Conservation (phyloP, 2,329 filamentous ascomycete species). For the Pseudohalonectria lignicola region DNA sequence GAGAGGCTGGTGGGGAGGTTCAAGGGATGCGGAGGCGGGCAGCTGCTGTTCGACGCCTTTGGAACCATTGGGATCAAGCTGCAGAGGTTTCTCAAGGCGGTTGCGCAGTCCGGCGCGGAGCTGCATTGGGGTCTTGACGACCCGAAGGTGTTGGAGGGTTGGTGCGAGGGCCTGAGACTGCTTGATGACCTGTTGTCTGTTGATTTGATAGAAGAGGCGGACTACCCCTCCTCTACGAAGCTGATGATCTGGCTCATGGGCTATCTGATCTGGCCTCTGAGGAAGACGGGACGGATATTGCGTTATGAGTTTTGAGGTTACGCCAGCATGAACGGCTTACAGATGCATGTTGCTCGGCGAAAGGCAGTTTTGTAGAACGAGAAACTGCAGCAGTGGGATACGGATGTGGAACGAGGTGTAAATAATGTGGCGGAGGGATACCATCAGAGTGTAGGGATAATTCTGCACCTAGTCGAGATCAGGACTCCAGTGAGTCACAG, state of each 20-base stretch:
- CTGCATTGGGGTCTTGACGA: neutral
- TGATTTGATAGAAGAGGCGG: neutral
- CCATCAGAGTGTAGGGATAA: too few species aligned
- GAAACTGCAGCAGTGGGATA: too few species aligned
- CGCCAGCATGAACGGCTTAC: too few species aligned
- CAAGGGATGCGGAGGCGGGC: slow-evolving; percentile 2
- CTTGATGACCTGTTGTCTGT: neutral
- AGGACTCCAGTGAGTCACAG: too few species aligned
- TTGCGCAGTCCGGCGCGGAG: neutral
- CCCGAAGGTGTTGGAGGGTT: neutral
- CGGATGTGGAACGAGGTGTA: too few species aligned
- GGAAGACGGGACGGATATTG: neutral
- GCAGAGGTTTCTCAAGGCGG: neutral
- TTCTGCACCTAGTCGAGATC: too few species aligned
- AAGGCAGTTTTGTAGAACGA: too few species aligned
- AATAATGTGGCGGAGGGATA: too few species aligned
- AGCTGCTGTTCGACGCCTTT: slow-evolving; percentile 2
- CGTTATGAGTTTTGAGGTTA: neutral
- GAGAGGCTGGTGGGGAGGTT: slow-evolving; percentile 1
- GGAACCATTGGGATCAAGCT: neutral
- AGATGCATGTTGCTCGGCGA: too few species aligned
- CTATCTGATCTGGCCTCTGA: neutral
- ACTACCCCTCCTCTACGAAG: neutral
- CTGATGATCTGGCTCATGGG: neutral
- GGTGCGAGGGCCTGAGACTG: neutral